Evolutionary conservation across 2,329 filamentous ascomycete species (phyloP).

Genomic region (Zalaria obscura): DNA sequence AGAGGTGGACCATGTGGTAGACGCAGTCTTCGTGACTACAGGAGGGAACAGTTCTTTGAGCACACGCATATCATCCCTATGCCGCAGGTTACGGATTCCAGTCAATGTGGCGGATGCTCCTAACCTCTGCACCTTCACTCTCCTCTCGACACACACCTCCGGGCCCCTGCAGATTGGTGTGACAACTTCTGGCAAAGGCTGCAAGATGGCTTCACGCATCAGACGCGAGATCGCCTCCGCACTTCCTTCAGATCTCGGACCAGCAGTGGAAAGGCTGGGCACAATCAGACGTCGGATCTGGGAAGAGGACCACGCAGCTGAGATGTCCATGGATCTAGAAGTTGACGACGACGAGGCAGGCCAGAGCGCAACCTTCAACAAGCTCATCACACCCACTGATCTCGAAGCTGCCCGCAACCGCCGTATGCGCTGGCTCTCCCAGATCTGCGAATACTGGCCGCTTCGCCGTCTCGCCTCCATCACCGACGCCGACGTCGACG

Average conservation of each 20-base stretch:
- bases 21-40: conserved; percentile 79
- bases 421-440: conserved; percentile 81
- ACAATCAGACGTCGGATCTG: conserved; percentile 56
- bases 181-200: conserved; percentile 87
- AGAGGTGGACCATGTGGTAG: conserved; percentile 65
- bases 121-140: conserved; percentile 72
- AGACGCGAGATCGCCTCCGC: conserved; percentile 74
- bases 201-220: conserved; percentile 82
- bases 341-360: conserved; percentile 44
- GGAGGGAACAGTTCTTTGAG: conserved; percentile 34
- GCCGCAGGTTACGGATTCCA: conserved; percentile 68
- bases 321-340: conserved; percentile 25
- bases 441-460: conserved; percentile 98
- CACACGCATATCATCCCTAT: conserved; percentile 57
- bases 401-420: conserved; percentile 60
- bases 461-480: conserved; percentile 67
- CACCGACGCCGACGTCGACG: conserved; percentile 63
- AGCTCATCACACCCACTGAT: conserved; percentile 61
- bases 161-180: conserved; percentile 90
- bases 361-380: conserved; percentile 75
- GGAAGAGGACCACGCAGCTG: conserved; percentile 53
- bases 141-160: conserved; percentile 79
- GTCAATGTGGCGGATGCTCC: conserved; percentile 87
- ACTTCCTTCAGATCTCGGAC: conserved; percentile 61
- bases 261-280: conserved; percentile 65